phyloP scores from a whole-genome alignment of 2,329 filamentous ascomycete genomes.

The Colletotrichum siamense region DNA sequence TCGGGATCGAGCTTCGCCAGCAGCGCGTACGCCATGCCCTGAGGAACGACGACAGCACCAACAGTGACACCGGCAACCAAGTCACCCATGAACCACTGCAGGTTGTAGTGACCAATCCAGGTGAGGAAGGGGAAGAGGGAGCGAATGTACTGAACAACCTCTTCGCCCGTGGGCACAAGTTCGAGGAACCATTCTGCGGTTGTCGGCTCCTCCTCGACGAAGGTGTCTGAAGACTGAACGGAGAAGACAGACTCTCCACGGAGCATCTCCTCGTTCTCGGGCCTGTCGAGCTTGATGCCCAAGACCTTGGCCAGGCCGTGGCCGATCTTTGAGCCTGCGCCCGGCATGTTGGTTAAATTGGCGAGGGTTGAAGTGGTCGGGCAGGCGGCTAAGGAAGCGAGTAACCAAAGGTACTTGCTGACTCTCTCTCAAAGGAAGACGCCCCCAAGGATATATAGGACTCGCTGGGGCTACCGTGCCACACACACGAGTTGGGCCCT shows the following conservation, averaged over 20 bases:
- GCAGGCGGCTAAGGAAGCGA: background rate
- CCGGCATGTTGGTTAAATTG: constrained; percentile 34
- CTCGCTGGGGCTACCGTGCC: background rate
- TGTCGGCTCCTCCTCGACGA: constrained; percentile 83
- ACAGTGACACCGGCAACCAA: constrained; percentile 75
- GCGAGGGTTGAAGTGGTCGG: background rate
- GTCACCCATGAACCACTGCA: constrained; percentile 88
- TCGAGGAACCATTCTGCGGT: constrained; percentile 74
- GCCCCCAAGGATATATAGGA: constrained; percentile 10
- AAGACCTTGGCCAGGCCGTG: constrained; percentile 78
- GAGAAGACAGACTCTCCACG: constrained; percentile 84
- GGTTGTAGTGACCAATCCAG: constrained; percentile 92
- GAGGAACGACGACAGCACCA: constrained; percentile 82
- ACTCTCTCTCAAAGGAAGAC: background rate
- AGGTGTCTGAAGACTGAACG: constrained; percentile 73
- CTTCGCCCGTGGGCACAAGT: constrained; percentile 61
- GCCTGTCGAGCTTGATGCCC: constrained; percentile 80
- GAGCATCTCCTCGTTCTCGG: constrained; percentile 71
- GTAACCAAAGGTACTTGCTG: background rate
- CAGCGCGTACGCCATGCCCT: constrained; percentile 93
- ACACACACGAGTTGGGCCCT: background rate
- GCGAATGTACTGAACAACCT: constrained; percentile 65
- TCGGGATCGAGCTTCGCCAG: constrained; percentile 81
- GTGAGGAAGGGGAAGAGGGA: constrained; percentile 85
- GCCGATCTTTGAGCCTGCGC: constrained; percentile 64